Conservation (phyloP, 2,329 filamentous ascomycete genomes). For the Aspergillus latus region DNA sequence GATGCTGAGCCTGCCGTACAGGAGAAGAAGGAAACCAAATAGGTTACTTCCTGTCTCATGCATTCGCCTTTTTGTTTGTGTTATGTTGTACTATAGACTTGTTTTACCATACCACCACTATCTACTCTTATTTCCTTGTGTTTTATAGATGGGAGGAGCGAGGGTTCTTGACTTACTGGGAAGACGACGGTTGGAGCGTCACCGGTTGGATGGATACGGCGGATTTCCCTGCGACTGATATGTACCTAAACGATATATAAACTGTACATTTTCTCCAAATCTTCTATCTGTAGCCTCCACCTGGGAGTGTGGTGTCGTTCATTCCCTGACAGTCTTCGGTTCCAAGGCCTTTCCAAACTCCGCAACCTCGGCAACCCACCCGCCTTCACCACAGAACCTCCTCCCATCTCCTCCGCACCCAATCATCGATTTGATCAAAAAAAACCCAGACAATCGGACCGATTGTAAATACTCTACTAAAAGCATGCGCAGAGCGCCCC, state of each 20-base stretch:
- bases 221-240: background rate
- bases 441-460: background rate
- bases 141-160: constrained; percentile 6
- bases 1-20: constrained; percentile 16
- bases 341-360: background rate
- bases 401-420: background rate
- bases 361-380: constrained; percentile 1
- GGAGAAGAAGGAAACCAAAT: constrained; percentile 30
- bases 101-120: background rate
- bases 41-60: constrained; percentile 10
- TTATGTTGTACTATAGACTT: constrained; percentile 26
- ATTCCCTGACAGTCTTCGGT: background rate
- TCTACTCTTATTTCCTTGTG: constrained; percentile 6
- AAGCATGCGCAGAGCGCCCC: constrained; percentile 10
- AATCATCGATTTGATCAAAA: background rate
- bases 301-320: background rate
- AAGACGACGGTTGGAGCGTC: background rate
- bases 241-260: constrained; percentile 1
- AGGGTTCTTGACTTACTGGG: background rate
- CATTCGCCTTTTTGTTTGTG: constrained; percentile 20
- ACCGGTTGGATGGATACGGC: background rate
- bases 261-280: background rate
- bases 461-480: background rate
- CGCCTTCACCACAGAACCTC: background rate
- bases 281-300: background rate